Evolutionary conservation across 2,329 filamentous ascomycete genomes (phyloP), one percentile per base, ranked within the genome.

Genomic region (Emergomyces africanus): DNA sequence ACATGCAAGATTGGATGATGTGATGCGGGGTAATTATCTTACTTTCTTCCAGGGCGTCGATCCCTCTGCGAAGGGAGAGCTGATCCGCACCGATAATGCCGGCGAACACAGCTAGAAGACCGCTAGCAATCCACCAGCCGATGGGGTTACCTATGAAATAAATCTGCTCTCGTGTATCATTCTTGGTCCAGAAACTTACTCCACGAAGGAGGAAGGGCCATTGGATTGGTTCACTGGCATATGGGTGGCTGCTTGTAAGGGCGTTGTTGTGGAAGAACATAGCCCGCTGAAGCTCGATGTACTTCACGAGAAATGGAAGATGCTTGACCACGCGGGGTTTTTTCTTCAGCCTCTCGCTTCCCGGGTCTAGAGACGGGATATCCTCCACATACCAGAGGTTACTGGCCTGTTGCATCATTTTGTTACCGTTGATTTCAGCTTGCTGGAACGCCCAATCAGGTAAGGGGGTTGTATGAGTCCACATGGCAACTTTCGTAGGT

Each of bases 211-310:
- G 81, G 83, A 99, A 97, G 1, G 94, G 94, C 94, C 94, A 99
- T 70, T 95, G 89, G 77, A 95, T 94, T 6, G 94, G 94, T 71
- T 91, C 87, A 67, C 90, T 96, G 48, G 94, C 84, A 73, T 99
- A 99, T 1, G 94, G 94, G 73, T 99, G 94, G 71, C 89, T 95
- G 77, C 90, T 95, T 50, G 94, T 99, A 70, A 99, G 79, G 68
- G 95, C 92, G 74, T 91, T 97, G 82, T 99, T 99, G 81, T 99
- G 94, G 82, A 88, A 92, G 82, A 99, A 99, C 91, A 99, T 99
- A 67, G 91, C 90, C 55, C 92, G 85, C 76, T 99, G 94, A 60
- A 99, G 82, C 78, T 99, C 94, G 64, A 96, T 84, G 81, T 92
- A 99, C 78, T 99, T 99, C 69, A 83, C 84, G 65, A 96, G 77